Conservation (phyloP, 768 basidiomycete species). For the Psilocybe sp. region DNA sequence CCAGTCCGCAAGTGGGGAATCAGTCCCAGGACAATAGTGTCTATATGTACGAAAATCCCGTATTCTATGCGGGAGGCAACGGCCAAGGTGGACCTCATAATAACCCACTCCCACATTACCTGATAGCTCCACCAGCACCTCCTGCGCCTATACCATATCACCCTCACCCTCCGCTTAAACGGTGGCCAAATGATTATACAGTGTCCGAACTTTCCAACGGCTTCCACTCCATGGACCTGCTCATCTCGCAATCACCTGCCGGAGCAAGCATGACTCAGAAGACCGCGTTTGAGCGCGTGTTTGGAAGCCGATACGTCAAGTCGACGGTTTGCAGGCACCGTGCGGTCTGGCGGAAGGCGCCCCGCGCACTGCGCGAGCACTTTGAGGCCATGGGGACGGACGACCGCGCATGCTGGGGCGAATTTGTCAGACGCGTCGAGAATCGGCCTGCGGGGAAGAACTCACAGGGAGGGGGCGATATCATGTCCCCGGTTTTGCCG, state of each 20-base stretch:
- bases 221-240: constrained; percentile 50
- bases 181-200: constrained; percentile 77
- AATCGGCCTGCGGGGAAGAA: constrained; percentile 37
- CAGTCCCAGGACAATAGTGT: constrained; percentile 16
- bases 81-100: constrained; percentile 10
- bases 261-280: constrained; percentile 54
- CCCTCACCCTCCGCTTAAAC: constrained; percentile 63
- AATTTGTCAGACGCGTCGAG: constrained; percentile 63
- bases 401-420: constrained; percentile 65
- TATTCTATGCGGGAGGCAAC: constrained; percentile 16
- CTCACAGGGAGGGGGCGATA: constrained; percentile 6
- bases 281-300: constrained; percentile 67
- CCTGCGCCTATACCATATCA: constrained; percentile 43
- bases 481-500: constrained; percentile 17
- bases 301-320: constrained; percentile 70
- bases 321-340: constrained; percentile 71
- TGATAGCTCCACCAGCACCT: constrained; percentile 22
- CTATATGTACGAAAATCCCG: constrained; percentile 17
- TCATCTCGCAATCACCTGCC: constrained; percentile 31
- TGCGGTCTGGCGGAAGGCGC: constrained; percentile 64
- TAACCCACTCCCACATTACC: constrained; percentile 22
- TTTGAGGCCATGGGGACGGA: constrained; percentile 54
- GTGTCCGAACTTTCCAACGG: constrained; percentile 63
- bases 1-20: constrained; percentile 7
- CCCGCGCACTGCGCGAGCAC: constrained; percentile 39